phyloP scores from a whole-genome alignment of 768 basidiomycete species.

The Nidularia pulvinata region DNA sequence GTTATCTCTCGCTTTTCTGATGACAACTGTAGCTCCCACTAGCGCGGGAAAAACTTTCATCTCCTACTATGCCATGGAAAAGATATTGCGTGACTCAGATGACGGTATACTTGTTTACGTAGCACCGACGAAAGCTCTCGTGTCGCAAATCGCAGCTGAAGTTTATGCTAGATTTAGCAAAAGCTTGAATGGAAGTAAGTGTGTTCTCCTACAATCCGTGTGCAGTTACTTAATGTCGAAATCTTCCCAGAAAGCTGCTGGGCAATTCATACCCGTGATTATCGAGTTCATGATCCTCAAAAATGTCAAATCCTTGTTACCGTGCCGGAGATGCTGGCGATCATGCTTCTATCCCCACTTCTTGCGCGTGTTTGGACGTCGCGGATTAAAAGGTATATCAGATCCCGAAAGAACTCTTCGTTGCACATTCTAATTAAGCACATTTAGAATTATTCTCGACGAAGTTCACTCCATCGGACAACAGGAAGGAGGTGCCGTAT shows the following conservation, averaged over 20 bases:
- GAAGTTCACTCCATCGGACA: slow-evolving; percentile 72
- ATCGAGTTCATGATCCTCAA: slow-evolving; percentile 58
- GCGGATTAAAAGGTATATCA: slow-evolving; percentile 52
- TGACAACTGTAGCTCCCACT: slow-evolving; percentile 50
- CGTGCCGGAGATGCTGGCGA: slow-evolving; percentile 69
- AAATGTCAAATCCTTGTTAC: slow-evolving; percentile 76
- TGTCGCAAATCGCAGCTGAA: slow-evolving; percentile 72
- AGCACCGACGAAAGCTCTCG: slow-evolving; percentile 76
- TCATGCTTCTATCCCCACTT: slow-evolving; percentile 68
- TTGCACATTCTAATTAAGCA: slow-evolving; percentile 1
- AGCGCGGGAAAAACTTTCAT: slow-evolving; percentile 81
- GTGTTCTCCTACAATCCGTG: background rate
- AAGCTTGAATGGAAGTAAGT: slow-evolving; percentile 41
- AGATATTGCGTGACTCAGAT: slow-evolving; percentile 58
- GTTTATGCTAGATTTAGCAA: slow-evolving; percentile 71
- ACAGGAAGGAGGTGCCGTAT: slow-evolving; percentile 66
- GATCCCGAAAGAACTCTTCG: background rate
- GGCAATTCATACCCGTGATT: slow-evolving; percentile 69
- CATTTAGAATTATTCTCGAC: slow-evolving; percentile 64
- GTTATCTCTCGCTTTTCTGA: background rate
- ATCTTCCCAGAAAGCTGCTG: slow-evolving; percentile 48
- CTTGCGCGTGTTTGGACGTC: slow-evolving; percentile 63
- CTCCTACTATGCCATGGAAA: slow-evolving; percentile 78
- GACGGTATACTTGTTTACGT: slow-evolving; percentile 72
- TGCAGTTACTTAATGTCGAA: background rate